These are phyloP conservation scores for Ichthyophthirius multifiliis DNA, from an alignment of 169 alveolate species.

Conservation along the genomic window DNA sequence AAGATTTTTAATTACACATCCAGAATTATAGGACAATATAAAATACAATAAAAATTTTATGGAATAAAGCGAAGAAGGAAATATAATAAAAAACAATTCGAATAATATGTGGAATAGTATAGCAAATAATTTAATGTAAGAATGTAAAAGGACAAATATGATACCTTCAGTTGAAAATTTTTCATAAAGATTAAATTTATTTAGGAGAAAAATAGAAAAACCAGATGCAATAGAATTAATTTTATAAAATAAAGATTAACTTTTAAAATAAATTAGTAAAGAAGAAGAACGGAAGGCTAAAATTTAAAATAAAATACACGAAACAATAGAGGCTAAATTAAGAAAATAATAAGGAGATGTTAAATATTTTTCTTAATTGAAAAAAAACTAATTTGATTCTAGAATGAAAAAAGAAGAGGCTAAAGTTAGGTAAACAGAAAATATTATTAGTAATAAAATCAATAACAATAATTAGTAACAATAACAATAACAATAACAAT, in stretches of 20 bases:
- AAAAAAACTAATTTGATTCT: conserved; percentile 28
- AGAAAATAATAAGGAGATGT: conserved; percentile 47
- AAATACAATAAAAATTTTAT: neutral
- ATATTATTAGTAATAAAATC: neutral
- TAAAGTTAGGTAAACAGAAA: neutral
- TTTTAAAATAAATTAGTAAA: conserved; percentile 25
- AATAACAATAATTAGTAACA: neutral
- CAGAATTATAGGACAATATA: neutral
- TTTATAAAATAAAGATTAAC: conserved; percentile 20
- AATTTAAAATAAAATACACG: conserved; percentile 37
- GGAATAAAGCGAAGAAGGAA: neutral
- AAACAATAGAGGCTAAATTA: conserved; percentile 41
- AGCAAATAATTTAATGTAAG: conserved; percentile 28
- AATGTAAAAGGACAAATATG: conserved; percentile 18
- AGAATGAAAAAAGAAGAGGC: conserved; percentile 37
- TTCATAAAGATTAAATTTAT: conserved; percentile 31
- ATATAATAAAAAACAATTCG: neutral
- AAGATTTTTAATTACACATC: conserved; percentile 15
- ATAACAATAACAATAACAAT: neutral
- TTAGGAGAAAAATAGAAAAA: conserved; percentile 22
- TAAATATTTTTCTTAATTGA: conserved; percentile 29
- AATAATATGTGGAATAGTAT: conserved; percentile 24
- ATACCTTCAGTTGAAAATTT: conserved; percentile 37
- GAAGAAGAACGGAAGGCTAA: conserved; percentile 35
- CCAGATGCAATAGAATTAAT: conserved; percentile 35